Base-by-base conservation (phyloP, 1,284 basidiomycete species). In the Caloboletus firmus region DNA sequence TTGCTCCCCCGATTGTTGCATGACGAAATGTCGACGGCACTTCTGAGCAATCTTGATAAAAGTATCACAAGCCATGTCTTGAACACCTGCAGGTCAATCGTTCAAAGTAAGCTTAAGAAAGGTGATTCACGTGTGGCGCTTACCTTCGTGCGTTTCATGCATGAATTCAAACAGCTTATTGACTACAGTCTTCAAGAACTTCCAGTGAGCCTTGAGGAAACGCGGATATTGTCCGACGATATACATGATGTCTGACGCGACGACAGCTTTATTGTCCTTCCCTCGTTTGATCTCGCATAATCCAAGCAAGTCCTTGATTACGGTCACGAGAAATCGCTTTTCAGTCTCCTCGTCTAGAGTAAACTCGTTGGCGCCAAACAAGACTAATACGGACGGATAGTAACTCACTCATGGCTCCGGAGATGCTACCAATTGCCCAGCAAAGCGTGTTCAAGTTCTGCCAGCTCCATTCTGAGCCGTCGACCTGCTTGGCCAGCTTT, bases 1-100 rank as follows among this genome's bases (percentile, higher is more conserved):
- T 57, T 88, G 86, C 74, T 99, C 97, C 59, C 95, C 95, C 3
- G 93, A 90, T 74, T 99, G 97, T 70, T 97, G 94, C 88, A 98
- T 96, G 56, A 99, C 95, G 66, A 99, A 99, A 74, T 99, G 97
- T 51, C 96, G 83, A 45, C 95, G 84, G 71, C 97, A 99, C 75
- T 98, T 99, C 72, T 99, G 96, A 20, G 97, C 95, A 65, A 99
- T 99, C 77, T 99, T 99, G 80, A 99, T 98, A 76, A 99, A 99
- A 0, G 97, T 99, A 73, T 99, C 97, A 73, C 97, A 99, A 45
- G 97, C 97, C 97, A 99, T 99, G 74, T 99, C 97, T 74, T 99
- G 97, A 12, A 99, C 97, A 79, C 92, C 91, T 91, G 44, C n/a
- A 50, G 17, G 51, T 18, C 6, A 36, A 44, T 35, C n/a, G 43